A percentile compares a stretch with the other conserved stretches of the same genome.
Conservation (phyloP, 1,284 basidiomycete species). For the Heterobasidion occidentale region DNA sequence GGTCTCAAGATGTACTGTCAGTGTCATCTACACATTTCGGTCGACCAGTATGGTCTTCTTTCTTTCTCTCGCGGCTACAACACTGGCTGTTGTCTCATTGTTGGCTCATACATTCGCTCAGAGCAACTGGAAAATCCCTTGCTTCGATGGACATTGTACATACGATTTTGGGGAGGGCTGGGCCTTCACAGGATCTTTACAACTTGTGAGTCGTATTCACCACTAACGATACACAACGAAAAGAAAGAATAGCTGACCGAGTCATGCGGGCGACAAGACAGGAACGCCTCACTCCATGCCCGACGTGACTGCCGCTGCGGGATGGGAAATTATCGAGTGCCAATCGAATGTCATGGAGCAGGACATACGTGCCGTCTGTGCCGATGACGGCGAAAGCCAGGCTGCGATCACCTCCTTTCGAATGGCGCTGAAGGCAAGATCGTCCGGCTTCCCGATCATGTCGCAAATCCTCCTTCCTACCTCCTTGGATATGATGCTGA, state of each 20-base stretch:
- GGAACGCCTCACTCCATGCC: conserved; percentile 35
- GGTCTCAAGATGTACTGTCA: too few relatives aligned
- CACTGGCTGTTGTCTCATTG: too few relatives aligned
- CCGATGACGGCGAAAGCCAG: conserved; percentile 16
- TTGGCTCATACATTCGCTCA: not conserved
- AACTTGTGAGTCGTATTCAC: conserved; percentile 24
- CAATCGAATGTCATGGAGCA: conserved; percentile 28
- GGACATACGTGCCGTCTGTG: conserved; percentile 41
- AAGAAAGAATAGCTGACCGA: not conserved
- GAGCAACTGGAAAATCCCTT: conserved; percentile 39
- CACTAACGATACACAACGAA: not conserved
- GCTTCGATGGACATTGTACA: conserved; percentile 30
- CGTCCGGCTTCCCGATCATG: conserved; percentile 32
- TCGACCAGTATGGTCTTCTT: too few relatives aligned
- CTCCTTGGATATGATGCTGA: not conserved
- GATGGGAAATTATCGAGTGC: conserved; percentile 45
- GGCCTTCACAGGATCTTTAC: conserved; percentile 11
- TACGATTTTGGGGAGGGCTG: conserved; percentile 20
- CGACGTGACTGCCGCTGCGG: conserved; percentile 44
- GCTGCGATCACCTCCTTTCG: conserved; percentile 38
- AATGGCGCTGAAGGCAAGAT: conserved; percentile 40
- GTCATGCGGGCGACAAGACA: conserved; percentile 21
- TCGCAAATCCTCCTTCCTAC: not conserved
- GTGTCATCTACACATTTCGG: too few relatives aligned
- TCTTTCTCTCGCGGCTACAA: too few relatives aligned